A percentile compares a stretch with the other conserved stretches of the same genome.
These are phyloP conservation scores for Schizophyllum amplum DNA, from an alignment of 1,284 basidiomycete species.

Conservation along the genomic window DNA sequence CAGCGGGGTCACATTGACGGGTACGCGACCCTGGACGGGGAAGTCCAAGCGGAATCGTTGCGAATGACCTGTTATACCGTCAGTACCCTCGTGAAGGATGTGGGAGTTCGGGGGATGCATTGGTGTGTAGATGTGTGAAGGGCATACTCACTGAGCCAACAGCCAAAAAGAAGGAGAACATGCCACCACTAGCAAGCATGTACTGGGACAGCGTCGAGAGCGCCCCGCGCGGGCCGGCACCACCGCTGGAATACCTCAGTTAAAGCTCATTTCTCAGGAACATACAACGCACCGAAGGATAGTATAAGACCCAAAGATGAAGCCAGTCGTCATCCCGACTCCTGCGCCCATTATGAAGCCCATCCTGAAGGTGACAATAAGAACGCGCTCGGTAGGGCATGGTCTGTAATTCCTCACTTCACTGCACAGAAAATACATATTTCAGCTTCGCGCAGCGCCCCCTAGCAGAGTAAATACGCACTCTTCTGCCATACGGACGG, in stretches of 20 bases:
- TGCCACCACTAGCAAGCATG: constrained; percentile 84
- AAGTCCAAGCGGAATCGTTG: neutral
- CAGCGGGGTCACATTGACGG: neutral
- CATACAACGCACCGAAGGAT: constrained; percentile 64
- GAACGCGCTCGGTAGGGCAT: constrained; percentile 1
- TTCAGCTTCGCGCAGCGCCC: neutral
- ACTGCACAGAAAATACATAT: constrained; percentile 12
- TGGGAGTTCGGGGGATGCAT: neutral
- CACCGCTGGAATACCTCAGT: constrained; percentile 45
- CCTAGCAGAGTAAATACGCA: constrained; percentile 32
- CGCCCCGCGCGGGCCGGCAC: constrained; percentile 80
- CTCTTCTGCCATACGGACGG: constrained; percentile 71
- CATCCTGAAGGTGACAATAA: constrained; percentile 51
- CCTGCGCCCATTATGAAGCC: constrained; percentile 88
- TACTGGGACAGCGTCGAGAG: constrained; percentile 88
- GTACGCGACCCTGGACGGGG: neutral
- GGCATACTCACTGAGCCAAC: constrained; percentile 70
- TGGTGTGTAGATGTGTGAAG: neutral
- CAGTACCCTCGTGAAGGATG: neutral
- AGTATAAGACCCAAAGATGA: constrained; percentile 88
- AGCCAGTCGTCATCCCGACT: constrained; percentile 92
- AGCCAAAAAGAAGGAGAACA: constrained; percentile 50
- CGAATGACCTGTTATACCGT: neutral
- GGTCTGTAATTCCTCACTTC: constrained; percentile 10
- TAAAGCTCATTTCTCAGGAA: constrained; percentile 1